Conservation (phyloP, 148 eudicot genomes). For the Euryodendron excelsum region DNA sequence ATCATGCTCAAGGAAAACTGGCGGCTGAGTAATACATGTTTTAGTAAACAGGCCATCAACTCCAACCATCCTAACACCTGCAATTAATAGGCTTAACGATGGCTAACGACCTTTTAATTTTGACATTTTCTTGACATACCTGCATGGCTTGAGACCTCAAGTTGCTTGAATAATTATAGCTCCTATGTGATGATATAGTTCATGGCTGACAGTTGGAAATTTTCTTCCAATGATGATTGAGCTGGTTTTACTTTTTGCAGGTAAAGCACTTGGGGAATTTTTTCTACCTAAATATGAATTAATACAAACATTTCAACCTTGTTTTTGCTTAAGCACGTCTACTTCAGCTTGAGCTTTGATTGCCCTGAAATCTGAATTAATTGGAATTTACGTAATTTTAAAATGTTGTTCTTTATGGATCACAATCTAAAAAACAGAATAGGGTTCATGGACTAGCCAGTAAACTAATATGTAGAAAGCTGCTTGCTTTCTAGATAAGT, state of each 20-base stretch:
- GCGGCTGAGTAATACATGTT: no score
- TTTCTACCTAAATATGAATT: neutral
- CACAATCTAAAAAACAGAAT: neutral
- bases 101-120: neutral
- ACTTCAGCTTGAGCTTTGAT: neutral
- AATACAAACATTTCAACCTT: neutral
- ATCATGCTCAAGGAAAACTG: no score
- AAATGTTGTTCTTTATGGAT: slow-evolving; percentile 10
- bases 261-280: neutral
- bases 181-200: neutral
- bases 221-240: neutral
- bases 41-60: no score
- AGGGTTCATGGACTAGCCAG: neutral
- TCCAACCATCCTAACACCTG: no score
- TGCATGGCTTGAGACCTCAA: neutral
- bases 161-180: neutral
- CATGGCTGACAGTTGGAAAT: neutral
- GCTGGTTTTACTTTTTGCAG: neutral
- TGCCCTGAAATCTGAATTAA: neutral
- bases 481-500: slow-evolving; percentile 4
- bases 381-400: neutral
- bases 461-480: neutral
- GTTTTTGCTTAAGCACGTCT: no score
- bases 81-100: neutral
- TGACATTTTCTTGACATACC: neutral